phyloP scores from a whole-genome alignment of 2,329 filamentous ascomycete species.

The Parasarocladium wereldwijsianum region DNA sequence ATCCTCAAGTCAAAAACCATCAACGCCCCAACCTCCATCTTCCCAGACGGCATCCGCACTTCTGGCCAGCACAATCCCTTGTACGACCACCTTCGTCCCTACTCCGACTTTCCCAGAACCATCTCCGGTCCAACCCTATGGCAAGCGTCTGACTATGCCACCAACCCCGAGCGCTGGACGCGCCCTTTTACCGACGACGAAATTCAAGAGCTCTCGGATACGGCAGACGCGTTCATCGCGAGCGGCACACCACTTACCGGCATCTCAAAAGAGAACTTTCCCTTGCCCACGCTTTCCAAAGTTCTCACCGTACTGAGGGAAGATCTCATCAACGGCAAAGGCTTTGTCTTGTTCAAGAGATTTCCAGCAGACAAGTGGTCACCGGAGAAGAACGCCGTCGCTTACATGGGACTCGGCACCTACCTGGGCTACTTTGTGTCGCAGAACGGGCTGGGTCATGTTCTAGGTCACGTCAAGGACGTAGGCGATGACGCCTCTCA shows the following conservation, averaged over 20 bases:
- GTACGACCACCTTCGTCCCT: conserved; percentile 49
- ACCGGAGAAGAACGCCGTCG: conserved; percentile 64
- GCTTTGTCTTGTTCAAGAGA: conserved; percentile 80
- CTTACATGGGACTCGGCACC: conserved; percentile 81
- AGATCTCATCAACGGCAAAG: conserved; percentile 59
- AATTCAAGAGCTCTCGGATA: conserved; percentile 46
- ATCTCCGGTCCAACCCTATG: conserved; percentile 63
- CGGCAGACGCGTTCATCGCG: conserved; percentile 55
- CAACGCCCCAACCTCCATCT: conserved; percentile 12
- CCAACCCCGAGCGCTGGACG: conserved; percentile 55
- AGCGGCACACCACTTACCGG: conserved; percentile 53
- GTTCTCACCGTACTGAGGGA: conserved; percentile 20
- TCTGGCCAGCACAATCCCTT: conserved; percentile 60
- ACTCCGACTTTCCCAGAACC: conserved; percentile 53
- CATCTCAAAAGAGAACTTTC: conserved; percentile 34
- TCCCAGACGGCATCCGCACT: conserved; percentile 33
- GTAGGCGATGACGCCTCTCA: conserved; percentile 66
- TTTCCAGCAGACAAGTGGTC: conserved; percentile 68
- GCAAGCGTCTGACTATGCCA: conserved; percentile 48
- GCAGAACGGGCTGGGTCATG: conserved; percentile 74
- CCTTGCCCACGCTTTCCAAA: conserved; percentile 23
- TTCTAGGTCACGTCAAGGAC: conserved; percentile 82
- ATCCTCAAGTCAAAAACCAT: conserved; percentile 1
- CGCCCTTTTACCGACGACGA: conserved; percentile 54
- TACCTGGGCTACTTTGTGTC: conserved; percentile 80